A percentile compares a stretch with the other conserved stretches of the same genome.
Conservation (phyloP, 192 early-diverging fungal genomes). For the Rhizophlyctis rosea region DNA sequence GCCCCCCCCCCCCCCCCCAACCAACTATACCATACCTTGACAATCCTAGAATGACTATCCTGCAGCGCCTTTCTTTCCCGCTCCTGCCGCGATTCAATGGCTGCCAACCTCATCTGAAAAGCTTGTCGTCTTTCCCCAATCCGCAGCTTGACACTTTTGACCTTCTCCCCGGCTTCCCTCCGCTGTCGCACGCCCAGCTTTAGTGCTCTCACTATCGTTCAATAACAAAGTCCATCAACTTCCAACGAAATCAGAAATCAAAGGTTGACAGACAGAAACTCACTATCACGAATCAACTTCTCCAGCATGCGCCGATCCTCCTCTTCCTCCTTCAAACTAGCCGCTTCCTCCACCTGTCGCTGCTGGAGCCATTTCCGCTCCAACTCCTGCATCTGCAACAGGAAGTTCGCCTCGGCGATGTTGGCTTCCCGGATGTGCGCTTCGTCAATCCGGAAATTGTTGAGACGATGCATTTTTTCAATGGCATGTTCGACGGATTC, state of each 20-base stretch:
- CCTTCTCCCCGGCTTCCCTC: slow-evolving; percentile 14
- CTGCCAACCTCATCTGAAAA: slow-evolving; percentile 10
- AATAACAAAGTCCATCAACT: no score
- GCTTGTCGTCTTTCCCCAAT: slow-evolving; percentile 16
- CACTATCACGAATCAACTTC: no score
- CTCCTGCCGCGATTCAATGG: slow-evolving; percentile 27
- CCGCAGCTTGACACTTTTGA: slow-evolving; percentile 20
- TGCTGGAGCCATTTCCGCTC: slow-evolving; percentile 18
- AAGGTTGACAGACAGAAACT: no score
- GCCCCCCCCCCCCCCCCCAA: no score
- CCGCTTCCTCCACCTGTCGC: slow-evolving; percentile 21
- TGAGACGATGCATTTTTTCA: slow-evolving; percentile 29
- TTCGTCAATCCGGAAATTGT: slow-evolving; percentile 36
- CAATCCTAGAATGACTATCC: slow-evolving; percentile 26
- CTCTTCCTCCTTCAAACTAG: slow-evolving; percentile 28
- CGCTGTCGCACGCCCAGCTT: slow-evolving; percentile 23
- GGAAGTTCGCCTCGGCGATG: slow-evolving; percentile 21
- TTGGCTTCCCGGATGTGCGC: slow-evolving; percentile 31
- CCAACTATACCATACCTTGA: slow-evolving; percentile 20
- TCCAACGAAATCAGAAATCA: no score
- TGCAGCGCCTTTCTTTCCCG: slow-evolving; percentile 29
- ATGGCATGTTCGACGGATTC: slow-evolving; percentile 15
- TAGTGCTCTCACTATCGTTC: slow-evolving; percentile 17
- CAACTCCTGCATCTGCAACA: slow-evolving; percentile 18
- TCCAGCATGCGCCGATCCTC: slow-evolving; percentile 28